Evolutionary conservation across 768 basidiomycete genomes (phyloP), one percentile per base, ranked within the genome.

Genomic region (Botryobasidium botryosum): DNA sequence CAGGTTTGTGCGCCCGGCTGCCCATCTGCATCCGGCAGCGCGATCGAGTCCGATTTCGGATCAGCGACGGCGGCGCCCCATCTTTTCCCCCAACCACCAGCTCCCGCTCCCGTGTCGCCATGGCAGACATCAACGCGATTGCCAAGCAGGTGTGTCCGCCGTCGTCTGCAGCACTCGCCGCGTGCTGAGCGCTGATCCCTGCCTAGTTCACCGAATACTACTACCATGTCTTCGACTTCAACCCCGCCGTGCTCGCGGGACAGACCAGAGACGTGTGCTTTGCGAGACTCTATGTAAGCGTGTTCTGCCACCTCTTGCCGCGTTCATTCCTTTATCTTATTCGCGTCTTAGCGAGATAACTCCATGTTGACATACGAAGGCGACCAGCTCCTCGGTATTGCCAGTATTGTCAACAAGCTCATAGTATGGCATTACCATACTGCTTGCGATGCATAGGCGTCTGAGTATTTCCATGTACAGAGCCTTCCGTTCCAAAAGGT

Each of bases 281-380:
- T 43, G 52, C 50, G 2, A 36, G 62, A 27, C 77, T 96, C 62
- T 96, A 94, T 63, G 92, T 96, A 49, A 53, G 49, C 40, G 18
- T n/a, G 15, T 28, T 28, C 45, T 81, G 75, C 41, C 25, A 44
- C 40, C 43, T 40, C 36, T 49, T 43, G 32, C 32, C 40, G 33
- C 25, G 5, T 36, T 27, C 31, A 27, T 45, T 35, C 4, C 10
- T 35, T 2, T 8, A 28, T 43, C 15, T 12, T 17, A 8, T 31
- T 23, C 17, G 25, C 10, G 17, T 35, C 15, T 6, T 6, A 96
- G 92, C 75, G 88, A 49, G 62, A 67, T 10, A 39, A 54, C 43
- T 96, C 91, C 8, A 92, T 91, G 85, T 64, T 96, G 55, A 73
- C 79, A 5, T 96, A 72, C 62, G 90, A 97, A 62, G 71, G 69